Evolutionary conservation across 2,329 filamentous ascomycete species (phyloP).

Genomic region (Stachybotrys elegans): DNA sequence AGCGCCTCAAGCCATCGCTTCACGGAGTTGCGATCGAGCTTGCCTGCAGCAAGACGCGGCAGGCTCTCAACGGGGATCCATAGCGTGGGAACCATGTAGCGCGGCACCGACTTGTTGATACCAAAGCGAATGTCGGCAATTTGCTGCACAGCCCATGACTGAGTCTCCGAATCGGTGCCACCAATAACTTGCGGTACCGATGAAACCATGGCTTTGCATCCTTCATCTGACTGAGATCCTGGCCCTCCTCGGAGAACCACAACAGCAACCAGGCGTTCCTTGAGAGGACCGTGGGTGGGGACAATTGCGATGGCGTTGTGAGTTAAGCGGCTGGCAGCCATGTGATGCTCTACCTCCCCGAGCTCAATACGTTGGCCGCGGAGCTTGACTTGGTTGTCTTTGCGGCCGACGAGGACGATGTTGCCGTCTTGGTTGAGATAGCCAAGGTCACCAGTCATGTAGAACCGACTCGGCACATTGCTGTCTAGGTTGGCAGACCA

Average conservation of each 20-base stretch:
- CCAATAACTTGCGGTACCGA: too few species aligned
- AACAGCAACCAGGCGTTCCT: too few species aligned
- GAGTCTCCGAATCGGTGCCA: too few species aligned
- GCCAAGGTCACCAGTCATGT: neutral
- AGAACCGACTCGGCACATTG: neutral
- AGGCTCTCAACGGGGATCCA: neutral
- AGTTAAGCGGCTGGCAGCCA: too few species aligned
- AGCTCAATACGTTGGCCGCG: slow-evolving; percentile 20
- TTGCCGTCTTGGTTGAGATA: slow-evolving; percentile 12
- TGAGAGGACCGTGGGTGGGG: too few species aligned
- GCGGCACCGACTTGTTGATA: neutral
- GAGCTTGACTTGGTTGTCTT: slow-evolving; percentile 19
- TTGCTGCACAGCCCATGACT: too few species aligned
- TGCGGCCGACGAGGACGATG: slow-evolving; percentile 13
- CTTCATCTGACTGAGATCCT: too few species aligned
- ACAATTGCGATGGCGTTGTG: too few species aligned
- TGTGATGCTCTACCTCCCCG: slow-evolving; percentile 15
- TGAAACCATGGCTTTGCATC: too few species aligned
- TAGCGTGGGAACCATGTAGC: neutral
- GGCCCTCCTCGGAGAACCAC: too few species aligned
- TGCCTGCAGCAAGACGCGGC: neutral
- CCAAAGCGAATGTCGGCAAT: too few species aligned
- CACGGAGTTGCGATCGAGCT: neutral
- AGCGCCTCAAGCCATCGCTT: neutral
- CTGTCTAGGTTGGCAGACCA: too few species aligned